Base-by-base conservation (phyloP, 805 yeast species). In the Cyberlindnera bimundalis region DNA sequence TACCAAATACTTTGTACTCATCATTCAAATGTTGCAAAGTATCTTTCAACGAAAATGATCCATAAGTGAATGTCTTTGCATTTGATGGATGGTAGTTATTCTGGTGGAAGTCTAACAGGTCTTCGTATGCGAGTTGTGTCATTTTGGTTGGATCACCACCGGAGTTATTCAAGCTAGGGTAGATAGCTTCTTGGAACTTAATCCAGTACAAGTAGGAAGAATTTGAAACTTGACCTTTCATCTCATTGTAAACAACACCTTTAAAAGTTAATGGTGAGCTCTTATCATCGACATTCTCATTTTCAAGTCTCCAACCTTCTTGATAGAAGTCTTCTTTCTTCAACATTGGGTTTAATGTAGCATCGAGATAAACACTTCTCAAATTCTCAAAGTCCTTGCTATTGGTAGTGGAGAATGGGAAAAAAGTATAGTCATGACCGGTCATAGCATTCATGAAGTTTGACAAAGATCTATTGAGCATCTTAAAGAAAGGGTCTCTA, bases 401-500 rank as follows among this genome's bases (percentile, higher is more conserved):
- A 62, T 93, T 93, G 10, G 98, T 91, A 2, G 99, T 93, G 21
- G 98, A 85, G 68, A 93, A 93, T 5, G 99, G 99, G 55, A 85
- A 93, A 62, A 80, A 90, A 0, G 99, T 93, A 58, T 89, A 90
- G 63, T 93, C 98, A 53, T 85, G 90, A 17, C 96, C 99, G 0
- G 99, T 93, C 96, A 93, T 87, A 8, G 99, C 99, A 60, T 93
- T 93, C 99, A 93, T 93, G 64, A 89, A 93, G 60, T 88, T 93
- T 25, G 96, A 81, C 55, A 93, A 67, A n/a, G 97, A 88, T 48
- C 97, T 68, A 61, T 89, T 91, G 44, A 91, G 70, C 99, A 93
- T 93, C 61, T 91, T 91, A 75, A 93, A 93, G 62, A 93, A 93
- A 2, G 99, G 99, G 64, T 93, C 99, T 51, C 97, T 71, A 2